These are phyloP conservation scores for Sporobolomyces roseus DNA, from an alignment of 768 basidiomycete genomes.

Conservation along the genomic window DNA sequence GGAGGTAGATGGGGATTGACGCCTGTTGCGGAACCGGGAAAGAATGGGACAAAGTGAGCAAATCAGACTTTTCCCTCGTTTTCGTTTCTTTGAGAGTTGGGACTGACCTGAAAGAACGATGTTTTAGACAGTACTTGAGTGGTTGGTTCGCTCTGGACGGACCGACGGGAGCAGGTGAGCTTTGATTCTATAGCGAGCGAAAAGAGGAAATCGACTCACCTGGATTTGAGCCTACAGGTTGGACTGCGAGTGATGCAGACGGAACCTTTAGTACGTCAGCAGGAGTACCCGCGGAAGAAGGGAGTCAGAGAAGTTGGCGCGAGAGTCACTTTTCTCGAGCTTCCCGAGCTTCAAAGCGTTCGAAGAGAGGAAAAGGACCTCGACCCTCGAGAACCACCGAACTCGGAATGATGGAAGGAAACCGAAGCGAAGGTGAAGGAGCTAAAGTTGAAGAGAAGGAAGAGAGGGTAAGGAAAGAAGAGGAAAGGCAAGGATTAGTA, in stretches of 20 bases:
- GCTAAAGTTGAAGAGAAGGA: neutral
- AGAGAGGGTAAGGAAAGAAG: neutral
- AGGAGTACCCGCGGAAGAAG: too few relatives aligned
- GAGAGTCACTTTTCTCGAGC: constrained; percentile 35
- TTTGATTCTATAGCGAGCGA: neutral
- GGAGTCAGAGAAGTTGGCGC: neutral
- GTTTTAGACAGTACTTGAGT: constrained; percentile 15
- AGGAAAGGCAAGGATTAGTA: neutral
- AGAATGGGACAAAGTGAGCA: constrained; percentile 23
- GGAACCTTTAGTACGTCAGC: neutral
- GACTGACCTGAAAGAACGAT: too few relatives aligned
- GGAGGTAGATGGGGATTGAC: constrained; percentile 2
- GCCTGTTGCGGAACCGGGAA: constrained; percentile 13
- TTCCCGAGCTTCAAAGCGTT: constrained; percentile 5
- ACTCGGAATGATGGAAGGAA: constrained; percentile 19
- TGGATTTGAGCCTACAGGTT: too few relatives aligned
- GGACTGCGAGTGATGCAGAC: neutral
- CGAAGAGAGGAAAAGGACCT: constrained; percentile 26
- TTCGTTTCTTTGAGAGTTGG: too few relatives aligned
- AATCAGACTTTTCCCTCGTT: too few relatives aligned
- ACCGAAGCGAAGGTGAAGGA: neutral
- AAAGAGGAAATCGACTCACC: neutral
- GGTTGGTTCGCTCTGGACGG: constrained; percentile 28
- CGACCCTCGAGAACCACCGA: constrained; percentile 20
- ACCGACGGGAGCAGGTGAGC: constrained; percentile 9